Evolutionary conservation across 2,329 filamentous ascomycete genomes (phyloP).

Genomic region (Xylaria sp.): DNA sequence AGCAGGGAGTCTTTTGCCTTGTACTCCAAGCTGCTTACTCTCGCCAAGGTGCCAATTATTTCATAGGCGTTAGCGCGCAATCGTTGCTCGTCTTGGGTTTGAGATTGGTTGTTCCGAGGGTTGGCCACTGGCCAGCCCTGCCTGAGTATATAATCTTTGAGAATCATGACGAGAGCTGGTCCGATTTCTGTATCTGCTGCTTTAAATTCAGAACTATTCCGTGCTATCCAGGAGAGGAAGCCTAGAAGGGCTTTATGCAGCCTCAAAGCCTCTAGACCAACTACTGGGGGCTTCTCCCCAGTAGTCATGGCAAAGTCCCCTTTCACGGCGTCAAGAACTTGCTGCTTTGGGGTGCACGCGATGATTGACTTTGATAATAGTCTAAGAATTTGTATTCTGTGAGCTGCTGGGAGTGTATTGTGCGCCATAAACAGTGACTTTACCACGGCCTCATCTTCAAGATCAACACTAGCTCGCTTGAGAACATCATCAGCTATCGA

Average conservation of each 20-base stretch:
- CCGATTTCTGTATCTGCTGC: constrained; percentile 73
- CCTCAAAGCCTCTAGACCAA: constrained; percentile 79
- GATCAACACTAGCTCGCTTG: constrained; percentile 78
- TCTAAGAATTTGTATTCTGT: constrained; percentile 80
- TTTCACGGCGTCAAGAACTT: constrained; percentile 76
- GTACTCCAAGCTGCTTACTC: constrained; percentile 67
- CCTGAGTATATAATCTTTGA: constrained; percentile 78
- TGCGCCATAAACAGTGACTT: constrained; percentile 77
- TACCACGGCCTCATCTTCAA: constrained; percentile 75
- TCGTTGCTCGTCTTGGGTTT: constrained; percentile 67
- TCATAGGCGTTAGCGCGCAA: constrained; percentile 88
- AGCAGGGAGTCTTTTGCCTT: constrained; percentile 64
- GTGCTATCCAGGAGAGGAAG: constrained; percentile 87
- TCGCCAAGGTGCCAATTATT: constrained; percentile 83
- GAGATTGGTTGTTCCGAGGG: constrained; percentile 56
- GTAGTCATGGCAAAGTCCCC: constrained; percentile 65
- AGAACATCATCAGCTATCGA: constrained; percentile 89
- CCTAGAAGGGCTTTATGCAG: constrained; percentile 84
- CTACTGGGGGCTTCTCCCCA: constrained; percentile 53
- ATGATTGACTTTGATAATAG: constrained; percentile 80
- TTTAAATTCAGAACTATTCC: constrained; percentile 68
- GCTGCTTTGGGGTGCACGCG: constrained; percentile 74
- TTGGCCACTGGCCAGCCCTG: constrained; percentile 82
- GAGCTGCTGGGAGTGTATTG: constrained; percentile 73
- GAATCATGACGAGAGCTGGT: constrained; percentile 71